Evolutionary conservation across 2,329 filamentous ascomycete genomes (phyloP).

Genomic region (Huntiella decipiens): DNA sequence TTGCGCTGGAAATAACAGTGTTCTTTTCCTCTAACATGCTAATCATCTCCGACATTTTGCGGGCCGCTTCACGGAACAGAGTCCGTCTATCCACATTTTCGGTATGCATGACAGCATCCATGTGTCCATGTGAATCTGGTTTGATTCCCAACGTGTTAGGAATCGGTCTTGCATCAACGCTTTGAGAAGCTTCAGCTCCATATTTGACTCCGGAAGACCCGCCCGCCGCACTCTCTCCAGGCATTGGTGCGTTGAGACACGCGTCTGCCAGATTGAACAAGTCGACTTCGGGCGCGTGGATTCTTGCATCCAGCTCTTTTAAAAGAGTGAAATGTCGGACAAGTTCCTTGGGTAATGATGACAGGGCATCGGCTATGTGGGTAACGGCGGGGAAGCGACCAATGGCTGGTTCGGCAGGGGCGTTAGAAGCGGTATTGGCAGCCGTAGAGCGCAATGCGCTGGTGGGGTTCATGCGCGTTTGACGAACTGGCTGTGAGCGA

Average conservation of each 20-base stretch:
- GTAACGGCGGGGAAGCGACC: constrained; percentile 48
- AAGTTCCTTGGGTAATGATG: constrained; percentile 82
- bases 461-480: constrained; percentile 45
- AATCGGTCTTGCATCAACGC: constrained; percentile 18
- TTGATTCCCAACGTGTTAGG: constrained; percentile 22
- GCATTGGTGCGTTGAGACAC: constrained; percentile 28
- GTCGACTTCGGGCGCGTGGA: constrained; percentile 70
- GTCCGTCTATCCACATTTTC: constrained; percentile 39
- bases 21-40: constrained; percentile 93
- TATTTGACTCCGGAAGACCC: not conserved
- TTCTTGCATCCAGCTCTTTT: constrained; percentile 95
- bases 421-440: constrained; percentile 22
- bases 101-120: not conserved
- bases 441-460: constrained; percentile 23
- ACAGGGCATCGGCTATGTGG: constrained; percentile 78
- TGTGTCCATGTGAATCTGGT: constrained; percentile 16
- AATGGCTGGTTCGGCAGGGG: constrained; percentile 35
- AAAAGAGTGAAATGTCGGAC: constrained; percentile 88
- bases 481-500: constrained; percentile 43
- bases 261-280: constrained; percentile 56
- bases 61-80: constrained; percentile 59
- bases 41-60: constrained; percentile 67
- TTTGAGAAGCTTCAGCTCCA: constrained; percentile 8
- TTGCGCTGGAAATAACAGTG: constrained; percentile 83
- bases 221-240: constrained; percentile 2